Evolutionary conservation across 163 green algal genomes (phyloP).

Genomic region (Scenedesmus sp.): DNA sequence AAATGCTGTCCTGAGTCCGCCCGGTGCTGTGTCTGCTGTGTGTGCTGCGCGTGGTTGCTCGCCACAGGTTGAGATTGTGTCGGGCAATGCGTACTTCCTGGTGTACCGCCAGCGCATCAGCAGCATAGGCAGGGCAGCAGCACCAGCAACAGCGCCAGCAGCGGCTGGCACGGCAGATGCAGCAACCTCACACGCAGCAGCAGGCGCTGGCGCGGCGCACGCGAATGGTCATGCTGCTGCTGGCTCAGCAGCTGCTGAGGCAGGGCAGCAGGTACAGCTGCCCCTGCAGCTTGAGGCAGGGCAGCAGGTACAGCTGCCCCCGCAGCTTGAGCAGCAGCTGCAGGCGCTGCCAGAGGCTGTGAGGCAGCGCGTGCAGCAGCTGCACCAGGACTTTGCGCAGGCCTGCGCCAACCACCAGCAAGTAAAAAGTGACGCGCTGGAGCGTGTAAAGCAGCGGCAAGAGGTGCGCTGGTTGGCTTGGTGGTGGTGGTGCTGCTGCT

Average conservation of each 20-base stretch:
- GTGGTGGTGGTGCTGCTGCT: background rate
- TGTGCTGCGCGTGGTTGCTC: background rate
- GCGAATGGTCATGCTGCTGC: background rate
- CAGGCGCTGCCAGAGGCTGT: constrained; percentile 34
- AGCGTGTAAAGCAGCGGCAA: constrained; percentile 40
- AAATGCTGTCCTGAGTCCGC: background rate
- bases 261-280: background rate
- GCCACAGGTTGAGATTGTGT: constrained; percentile 59
- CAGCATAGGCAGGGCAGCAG: constrained; percentile 19
- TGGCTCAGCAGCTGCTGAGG: constrained; percentile 16
- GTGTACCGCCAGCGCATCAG: constrained; percentile 70
- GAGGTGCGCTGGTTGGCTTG: constrained; percentile 19
- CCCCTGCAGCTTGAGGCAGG: background rate
- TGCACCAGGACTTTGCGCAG: constrained; percentile 53
- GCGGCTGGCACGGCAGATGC: constrained; percentile 29
- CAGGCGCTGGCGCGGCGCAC: background rate
- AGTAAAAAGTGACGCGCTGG: constrained; percentile 37
- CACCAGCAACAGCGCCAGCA: constrained; percentile 17
- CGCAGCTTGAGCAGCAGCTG: constrained; percentile 37
- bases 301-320: constrained; percentile 37
- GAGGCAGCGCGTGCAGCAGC: constrained; percentile 11
- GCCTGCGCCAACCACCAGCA: constrained; percentile 38
- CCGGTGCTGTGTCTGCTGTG: background rate
- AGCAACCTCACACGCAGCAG: background rate
- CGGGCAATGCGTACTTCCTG: constrained; percentile 86